Evolutionary conservation across 1,284 basidiomycete genomes (phyloP).

Genomic region (Austroboletus niveus): DNA sequence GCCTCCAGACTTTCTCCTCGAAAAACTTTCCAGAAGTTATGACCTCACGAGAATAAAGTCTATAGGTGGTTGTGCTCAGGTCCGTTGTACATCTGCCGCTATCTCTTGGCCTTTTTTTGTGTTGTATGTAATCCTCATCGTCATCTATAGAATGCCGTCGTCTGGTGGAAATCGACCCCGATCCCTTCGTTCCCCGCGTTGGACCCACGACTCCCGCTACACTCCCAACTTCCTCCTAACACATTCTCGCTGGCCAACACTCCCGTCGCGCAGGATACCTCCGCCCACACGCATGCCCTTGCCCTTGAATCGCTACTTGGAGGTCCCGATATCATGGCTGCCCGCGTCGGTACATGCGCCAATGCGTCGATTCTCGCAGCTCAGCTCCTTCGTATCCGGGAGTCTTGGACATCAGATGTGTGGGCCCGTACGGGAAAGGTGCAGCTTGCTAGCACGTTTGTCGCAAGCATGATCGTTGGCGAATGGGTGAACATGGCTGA

Average conservation of each 20-base stretch:
- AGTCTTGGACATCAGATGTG: constrained; percentile 68
- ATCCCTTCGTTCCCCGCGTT: constrained; percentile 63
- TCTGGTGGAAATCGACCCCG: constrained; percentile 78
- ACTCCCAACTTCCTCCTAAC: constrained; percentile 63
- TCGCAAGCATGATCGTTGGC: constrained; percentile 69
- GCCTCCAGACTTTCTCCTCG: constrained; percentile 62
- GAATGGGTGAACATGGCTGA: constrained; percentile 71
- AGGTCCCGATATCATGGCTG: constrained; percentile 71
- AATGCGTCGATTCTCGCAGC: constrained; percentile 67
- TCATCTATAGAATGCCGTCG: constrained; percentile 61
- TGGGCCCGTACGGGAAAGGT: constrained; percentile 69
- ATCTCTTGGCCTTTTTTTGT: neutral
- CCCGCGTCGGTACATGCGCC: constrained; percentile 67
- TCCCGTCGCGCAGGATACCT: constrained; percentile 73
- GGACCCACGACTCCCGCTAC: constrained; percentile 61
- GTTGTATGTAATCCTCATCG: neutral
- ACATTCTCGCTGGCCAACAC: constrained; percentile 74
- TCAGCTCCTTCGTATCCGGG: constrained; percentile 67
- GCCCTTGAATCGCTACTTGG: constrained; percentile 71
- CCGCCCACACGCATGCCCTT: constrained; percentile 71
- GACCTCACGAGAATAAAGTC: constrained; percentile 67
- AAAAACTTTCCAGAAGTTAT: constrained; percentile 66
- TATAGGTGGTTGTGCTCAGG: constrained; percentile 74
- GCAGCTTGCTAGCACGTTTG: constrained; percentile 69
- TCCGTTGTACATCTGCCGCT: constrained; percentile 24